phyloP scores from a whole-genome alignment of 805 yeast genomes.

The Ogataea degrootiae region DNA sequence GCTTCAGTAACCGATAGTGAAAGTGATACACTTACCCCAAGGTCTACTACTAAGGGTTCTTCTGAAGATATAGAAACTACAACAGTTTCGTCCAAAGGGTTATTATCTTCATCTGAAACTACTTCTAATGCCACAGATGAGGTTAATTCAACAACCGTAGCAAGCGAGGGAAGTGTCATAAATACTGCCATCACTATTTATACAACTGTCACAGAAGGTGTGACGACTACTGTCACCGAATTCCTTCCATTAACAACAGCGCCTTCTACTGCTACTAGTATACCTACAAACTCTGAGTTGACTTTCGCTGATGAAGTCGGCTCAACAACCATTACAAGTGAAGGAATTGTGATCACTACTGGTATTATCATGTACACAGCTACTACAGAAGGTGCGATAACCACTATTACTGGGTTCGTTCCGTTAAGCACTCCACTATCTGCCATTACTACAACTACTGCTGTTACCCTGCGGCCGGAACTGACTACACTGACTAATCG shows the following conservation, averaged over 20 bases:
- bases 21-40: neutral
- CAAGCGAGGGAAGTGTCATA: no score
- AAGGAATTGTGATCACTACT: neutral
- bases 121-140: neutral
- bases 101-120: neutral
- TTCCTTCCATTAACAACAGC: neutral
- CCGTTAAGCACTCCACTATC: neutral
- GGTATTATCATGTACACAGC: neutral
- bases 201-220: neutral
- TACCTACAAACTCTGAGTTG: neutral
- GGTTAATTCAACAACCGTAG: no score
- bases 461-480: neutral
- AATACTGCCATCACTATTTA: no score
- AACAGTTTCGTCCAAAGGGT: neutral
- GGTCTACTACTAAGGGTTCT: no score
- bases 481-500: neutral
- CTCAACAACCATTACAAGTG: neutral
- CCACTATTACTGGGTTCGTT: neutral
- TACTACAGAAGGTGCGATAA: neutral
- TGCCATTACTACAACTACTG: neutral
- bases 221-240: neutral
- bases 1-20: neutral
- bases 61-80: neutral
- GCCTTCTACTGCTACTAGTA: neutral
- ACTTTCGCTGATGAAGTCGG: neutral